Evolutionary conservation across 805 yeast species (phyloP), one percentile per base, ranked within the genome.

Genomic region (Lipomyces japonicus): DNA sequence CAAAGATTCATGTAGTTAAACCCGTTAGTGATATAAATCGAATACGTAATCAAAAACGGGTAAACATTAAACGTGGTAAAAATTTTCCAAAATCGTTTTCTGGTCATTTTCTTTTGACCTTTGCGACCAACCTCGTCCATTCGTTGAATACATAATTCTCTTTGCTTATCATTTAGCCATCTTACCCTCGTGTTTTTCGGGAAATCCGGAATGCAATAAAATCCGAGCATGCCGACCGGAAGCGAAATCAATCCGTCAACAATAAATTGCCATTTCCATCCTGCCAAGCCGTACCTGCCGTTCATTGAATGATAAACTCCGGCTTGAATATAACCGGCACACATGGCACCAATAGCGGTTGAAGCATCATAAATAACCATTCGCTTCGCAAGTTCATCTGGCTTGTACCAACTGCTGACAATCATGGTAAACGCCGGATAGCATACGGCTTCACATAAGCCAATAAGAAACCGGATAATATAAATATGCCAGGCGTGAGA

Each of bases 361-460:
- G 73, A 67, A 2, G 66, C 62, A 19, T 71, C 68, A 51, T 73
- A 73, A 4, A 66, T 69, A 65, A 70, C 66, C 18, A 70, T 66
- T 35, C 78, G 61, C 41, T 73, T 63, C 50, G 65, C 71, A 48
- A 79, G 71, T 66, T 83, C 85, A 44, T 69, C 69, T 43, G 79
- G 73, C 57, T 71, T 71, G 64, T 78, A 78, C 75, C 77, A 80
- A 23, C 78, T 72, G n/a, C 85, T 86, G 52, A 65, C 39, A 34
- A 65, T 44, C 35, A 45, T 58, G 26, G 56, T 53, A n/a, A 63
- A 58, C 1, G 67, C 79, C 3, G 88, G 84, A 68, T 78, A 74
- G 57, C 72, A 76, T n/a, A 82, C 79, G 3, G 86, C 78, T 63
- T 86, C 93, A 64, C 80, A 80, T 0, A 79, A 76, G 36, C 85